phyloP scores from a whole-genome alignment of 2,329 filamentous ascomycete genomes.

The Hypoxylon sp. region DNA sequence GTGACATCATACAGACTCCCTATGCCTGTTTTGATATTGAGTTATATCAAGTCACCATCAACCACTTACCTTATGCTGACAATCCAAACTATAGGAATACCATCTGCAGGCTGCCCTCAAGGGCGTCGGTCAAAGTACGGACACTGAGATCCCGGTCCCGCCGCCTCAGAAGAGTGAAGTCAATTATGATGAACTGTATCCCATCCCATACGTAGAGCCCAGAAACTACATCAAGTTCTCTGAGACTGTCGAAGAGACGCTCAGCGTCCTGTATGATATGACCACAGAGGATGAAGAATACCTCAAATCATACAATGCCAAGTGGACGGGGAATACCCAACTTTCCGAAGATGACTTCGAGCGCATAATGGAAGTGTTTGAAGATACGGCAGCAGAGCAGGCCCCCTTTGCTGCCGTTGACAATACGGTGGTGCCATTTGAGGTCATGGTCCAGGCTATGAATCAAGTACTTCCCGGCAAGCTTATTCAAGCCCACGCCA shows the following conservation, averaged over 20 bases:
- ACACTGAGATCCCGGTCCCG: conserved; percentile 76
- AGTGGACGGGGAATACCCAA: conserved; percentile 72
- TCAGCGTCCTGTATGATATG: conserved; percentile 94
- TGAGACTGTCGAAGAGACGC: conserved; percentile 96
- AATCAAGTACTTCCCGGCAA: conserved; percentile 65
- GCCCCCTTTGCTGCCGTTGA: conserved; percentile 93
- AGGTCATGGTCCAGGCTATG: conserved; percentile 80
- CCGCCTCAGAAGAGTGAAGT: conserved; percentile 75
- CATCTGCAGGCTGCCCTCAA: conserved; percentile 88
- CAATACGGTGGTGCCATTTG: conserved; percentile 84
- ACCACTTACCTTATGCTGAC: conserved; percentile 42
- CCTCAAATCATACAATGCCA: conserved; percentile 86
- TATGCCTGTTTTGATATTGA: conserved; percentile 17
- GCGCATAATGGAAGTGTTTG: conserved; percentile 93
- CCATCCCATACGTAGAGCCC: conserved; percentile 83
- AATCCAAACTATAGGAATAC: conserved; percentile 77
- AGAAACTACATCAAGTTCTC: conserved; percentile 97
- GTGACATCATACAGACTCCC: conserved; percentile 55
- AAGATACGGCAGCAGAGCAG: conserved; percentile 85
- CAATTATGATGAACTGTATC: conserved; percentile 92
- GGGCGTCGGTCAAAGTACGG: conserved; percentile 68
- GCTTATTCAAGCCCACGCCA: conserved; percentile 71
- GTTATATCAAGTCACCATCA: conserved; percentile 18
- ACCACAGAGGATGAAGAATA: conserved; percentile 90
- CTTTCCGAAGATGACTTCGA: conserved; percentile 95